These are phyloP conservation scores for Lactarius quietus DNA, from an alignment of 768 basidiomycete species.

Conservation along the genomic window DNA sequence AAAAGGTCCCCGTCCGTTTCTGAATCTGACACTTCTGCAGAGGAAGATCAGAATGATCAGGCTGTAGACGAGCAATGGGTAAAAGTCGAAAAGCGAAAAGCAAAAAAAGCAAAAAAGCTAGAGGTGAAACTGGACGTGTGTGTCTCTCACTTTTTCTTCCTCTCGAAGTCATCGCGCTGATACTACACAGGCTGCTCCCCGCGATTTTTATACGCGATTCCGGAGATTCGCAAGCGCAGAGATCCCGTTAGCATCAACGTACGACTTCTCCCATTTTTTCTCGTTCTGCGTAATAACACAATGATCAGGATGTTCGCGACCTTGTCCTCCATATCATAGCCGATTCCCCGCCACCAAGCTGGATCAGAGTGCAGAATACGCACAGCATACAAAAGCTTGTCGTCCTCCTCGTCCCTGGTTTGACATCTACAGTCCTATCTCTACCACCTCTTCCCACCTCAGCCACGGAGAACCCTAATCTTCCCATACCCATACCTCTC, in stretches of 20 bases:
- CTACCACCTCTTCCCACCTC: conserved; percentile 70
- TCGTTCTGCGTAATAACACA: not conserved
- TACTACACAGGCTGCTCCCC: conserved; percentile 50
- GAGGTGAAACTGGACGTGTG: conserved; percentile 61
- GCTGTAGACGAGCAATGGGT: conserved; percentile 45
- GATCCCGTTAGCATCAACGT: conserved; percentile 82
- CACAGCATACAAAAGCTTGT: conserved; percentile 75
- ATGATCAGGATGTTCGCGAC: conserved; percentile 77
- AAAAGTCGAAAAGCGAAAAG: conserved; percentile 67
- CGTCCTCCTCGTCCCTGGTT: conserved; percentile 77
- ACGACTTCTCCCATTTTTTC: conserved; percentile 30
- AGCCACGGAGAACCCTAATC: conserved; percentile 53
- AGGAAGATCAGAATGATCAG: not conserved
- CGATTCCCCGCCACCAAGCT: conserved; percentile 79
- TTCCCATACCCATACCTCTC: conserved; percentile 45
- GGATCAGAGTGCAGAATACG: conserved; percentile 77
- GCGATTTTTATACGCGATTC: conserved; percentile 76
- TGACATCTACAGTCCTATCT: conserved; percentile 69
- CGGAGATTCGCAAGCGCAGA: conserved; percentile 68
- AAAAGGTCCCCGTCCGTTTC: not conserved
- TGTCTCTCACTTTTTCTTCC: conserved; percentile 30
- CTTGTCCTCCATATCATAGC: conserved; percentile 77
- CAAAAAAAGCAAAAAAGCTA: conserved; percentile 60
- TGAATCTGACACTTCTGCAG: not conserved
- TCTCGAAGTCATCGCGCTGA: conserved; percentile 22